A percentile compares a stretch with the other conserved stretches of the same genome.
These are phyloP conservation scores for Termitomyces sp. DNA, from an alignment of 768 basidiomycete species.

Conservation along the genomic window DNA sequence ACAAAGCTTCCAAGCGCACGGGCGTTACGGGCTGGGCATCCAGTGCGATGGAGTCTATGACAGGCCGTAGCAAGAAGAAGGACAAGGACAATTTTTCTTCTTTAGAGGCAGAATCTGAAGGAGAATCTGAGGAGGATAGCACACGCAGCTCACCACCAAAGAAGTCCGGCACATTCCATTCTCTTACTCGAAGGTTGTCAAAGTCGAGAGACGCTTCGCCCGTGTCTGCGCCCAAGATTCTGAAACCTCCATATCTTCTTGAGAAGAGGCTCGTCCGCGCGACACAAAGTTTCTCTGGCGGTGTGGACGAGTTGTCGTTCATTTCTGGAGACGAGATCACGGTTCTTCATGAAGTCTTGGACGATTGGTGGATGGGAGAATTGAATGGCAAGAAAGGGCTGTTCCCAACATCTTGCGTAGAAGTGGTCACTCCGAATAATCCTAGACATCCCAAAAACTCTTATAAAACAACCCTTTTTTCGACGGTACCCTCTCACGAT, in stretches of 20 bases:
- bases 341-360: constrained; percentile 75
- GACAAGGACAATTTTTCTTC: constrained; percentile 56
- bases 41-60: constrained; percentile 55
- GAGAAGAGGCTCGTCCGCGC: constrained; percentile 60
- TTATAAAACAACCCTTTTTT: constrained; percentile 2
- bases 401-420: constrained; percentile 78
- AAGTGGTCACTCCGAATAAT: constrained; percentile 34
- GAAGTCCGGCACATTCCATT: constrained; percentile 23
- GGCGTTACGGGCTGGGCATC: constrained; percentile 64
- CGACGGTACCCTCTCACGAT: neutral
- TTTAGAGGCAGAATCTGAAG: constrained; percentile 33
- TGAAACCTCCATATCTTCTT: constrained; percentile 45
- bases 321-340: constrained; percentile 67
- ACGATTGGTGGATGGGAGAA: constrained; percentile 91
- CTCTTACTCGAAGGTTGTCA: constrained; percentile 22
- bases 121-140: constrained; percentile 21
- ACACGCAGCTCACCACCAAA: constrained; percentile 11
- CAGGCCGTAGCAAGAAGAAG: constrained; percentile 45
- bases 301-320: constrained; percentile 76
- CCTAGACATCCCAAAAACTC: constrained; percentile 14
- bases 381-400: constrained; percentile 64
- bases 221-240: constrained; percentile 31
- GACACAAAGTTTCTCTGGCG: constrained; percentile 68
- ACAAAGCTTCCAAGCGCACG: constrained; percentile 32
- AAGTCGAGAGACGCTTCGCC: constrained; percentile 31